Evolutionary conservation across 2,329 filamentous ascomycete genomes (phyloP).

Genomic region (Coniella lustricola): DNA sequence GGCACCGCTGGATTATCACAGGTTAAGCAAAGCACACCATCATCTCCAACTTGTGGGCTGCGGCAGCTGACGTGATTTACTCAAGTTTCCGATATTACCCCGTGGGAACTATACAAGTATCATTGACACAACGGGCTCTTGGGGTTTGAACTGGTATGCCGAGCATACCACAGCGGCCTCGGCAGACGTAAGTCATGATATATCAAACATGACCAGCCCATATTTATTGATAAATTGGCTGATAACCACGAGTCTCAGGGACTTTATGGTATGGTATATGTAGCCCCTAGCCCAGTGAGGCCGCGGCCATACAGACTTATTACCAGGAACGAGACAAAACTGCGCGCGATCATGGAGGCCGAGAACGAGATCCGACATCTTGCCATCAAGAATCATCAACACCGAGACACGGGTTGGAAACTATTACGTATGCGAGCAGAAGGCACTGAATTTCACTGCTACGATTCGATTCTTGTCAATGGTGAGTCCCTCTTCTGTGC

Average conservation of each 20-base stretch:
- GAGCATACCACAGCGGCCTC: constrained; percentile 17
- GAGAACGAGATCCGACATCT: constrained; percentile 15
- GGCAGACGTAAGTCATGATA: constrained; percentile 5
- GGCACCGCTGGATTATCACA: constrained; percentile 16
- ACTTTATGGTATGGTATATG: constrained; percentile 16
- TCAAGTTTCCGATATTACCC: constrained; percentile 14
- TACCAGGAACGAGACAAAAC: constrained; percentile 7
- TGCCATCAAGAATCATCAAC: constrained; percentile 16
- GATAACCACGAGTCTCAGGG: constrained; percentile 4
- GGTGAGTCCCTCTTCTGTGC: constrained; percentile 11
- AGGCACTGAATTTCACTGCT: constrained; percentile 19
- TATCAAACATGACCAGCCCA: background rate
- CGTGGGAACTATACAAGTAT: constrained; percentile 15
- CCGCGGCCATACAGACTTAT: constrained; percentile 16
- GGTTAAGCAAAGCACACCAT: constrained; percentile 4
- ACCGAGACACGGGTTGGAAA: constrained; percentile 17
- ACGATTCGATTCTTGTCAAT: constrained; percentile 21
- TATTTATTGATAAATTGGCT: background rate
- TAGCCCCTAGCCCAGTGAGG: constrained; percentile 15
- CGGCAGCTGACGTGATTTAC: background rate
- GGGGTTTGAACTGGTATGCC: constrained; percentile 17
- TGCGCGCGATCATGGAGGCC: constrained; percentile 15
- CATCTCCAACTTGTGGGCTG: background rate
- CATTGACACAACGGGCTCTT: constrained; percentile 14
- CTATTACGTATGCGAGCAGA: constrained; percentile 16